A percentile compares a stretch with the other conserved stretches of the same genome.
Conservation (phyloP, 1,139 yeast species). For the Yamadazyma sp. region DNA sequence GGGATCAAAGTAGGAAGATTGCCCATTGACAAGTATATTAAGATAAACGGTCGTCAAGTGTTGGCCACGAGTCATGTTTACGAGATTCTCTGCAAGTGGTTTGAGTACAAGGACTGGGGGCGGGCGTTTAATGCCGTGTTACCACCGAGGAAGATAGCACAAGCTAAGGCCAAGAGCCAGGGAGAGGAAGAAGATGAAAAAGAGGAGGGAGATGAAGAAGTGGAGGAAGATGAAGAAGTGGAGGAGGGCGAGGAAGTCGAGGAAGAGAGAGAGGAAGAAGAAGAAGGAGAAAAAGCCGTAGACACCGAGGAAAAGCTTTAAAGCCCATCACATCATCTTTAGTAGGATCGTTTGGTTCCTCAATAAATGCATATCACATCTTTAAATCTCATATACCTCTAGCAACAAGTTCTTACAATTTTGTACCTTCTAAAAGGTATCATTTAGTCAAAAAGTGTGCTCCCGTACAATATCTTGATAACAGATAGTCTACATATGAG, state of each 20-base stretch:
- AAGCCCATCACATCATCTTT: too few relatives aligned
- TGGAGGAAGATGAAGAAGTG: conserved; percentile 3
- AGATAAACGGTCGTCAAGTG: conserved; percentile 82
- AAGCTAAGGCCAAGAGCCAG: conserved; percentile 3
- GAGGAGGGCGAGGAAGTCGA: conserved; percentile 3
- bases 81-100: conserved; percentile 80
- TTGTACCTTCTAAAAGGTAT: too few relatives aligned
- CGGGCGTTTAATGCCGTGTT: conserved; percentile 79
- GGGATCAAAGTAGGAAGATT: conserved; percentile 74
- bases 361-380: too few relatives aligned
- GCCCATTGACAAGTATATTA: conserved; percentile 85
- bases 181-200: conserved; percentile 7
- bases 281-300: conserved; percentile 3
- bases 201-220: conserved; percentile 4
- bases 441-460: too few relatives aligned
- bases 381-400: too few relatives aligned
- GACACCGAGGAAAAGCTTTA: too few relatives aligned
- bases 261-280: conserved; percentile 5
- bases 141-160: conserved; percentile 65
- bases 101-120: conserved; percentile 80
- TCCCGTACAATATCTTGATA: too few relatives aligned
- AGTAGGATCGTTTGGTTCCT: too few relatives aligned
- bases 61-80: conserved; percentile 93
- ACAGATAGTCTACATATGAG: too few relatives aligned
- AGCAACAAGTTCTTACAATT: too few relatives aligned